These are phyloP conservation scores for Asclepias syriaca DNA, from an alignment of 257 asterid genomes.

Conservation along the genomic window DNA sequence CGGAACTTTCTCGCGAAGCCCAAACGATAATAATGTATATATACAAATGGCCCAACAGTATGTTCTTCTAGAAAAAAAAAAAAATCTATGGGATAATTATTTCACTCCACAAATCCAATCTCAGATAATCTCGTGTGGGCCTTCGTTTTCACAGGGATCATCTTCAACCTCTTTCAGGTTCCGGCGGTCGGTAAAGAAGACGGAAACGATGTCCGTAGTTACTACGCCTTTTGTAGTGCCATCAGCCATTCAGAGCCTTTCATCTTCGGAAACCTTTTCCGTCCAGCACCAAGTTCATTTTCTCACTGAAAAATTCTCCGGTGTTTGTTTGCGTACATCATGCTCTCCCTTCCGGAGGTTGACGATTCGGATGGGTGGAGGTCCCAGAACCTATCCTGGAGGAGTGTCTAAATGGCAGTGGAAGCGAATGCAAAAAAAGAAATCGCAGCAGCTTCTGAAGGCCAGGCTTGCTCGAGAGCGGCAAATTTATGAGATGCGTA, in stretches of 20 bases:
- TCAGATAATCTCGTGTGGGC: background rate
- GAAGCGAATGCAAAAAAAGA: slow-evolving; percentile 92
- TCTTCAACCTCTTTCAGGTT: slow-evolving; percentile 4
- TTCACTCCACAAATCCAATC: background rate
- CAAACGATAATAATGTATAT: background rate
- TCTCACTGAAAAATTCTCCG: slow-evolving; percentile 36
- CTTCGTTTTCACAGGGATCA: background rate
- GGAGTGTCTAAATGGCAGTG: slow-evolving; percentile 98
- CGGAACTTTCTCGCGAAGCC: background rate
- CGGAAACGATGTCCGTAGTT: slow-evolving; percentile 33
- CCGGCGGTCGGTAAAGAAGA: background rate
- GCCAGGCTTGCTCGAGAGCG: slow-evolving; percentile 89
- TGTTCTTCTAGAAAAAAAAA: background rate
- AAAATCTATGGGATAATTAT: background rate
- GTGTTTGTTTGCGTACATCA: slow-evolving; percentile 34
- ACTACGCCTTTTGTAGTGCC: slow-evolving; percentile 33
- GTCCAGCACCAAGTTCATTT: slow-evolving; percentile 19
- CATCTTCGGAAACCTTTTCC: slow-evolving; percentile 39
- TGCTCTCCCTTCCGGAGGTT: slow-evolving; percentile 27
- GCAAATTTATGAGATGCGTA: slow-evolving; percentile 88
- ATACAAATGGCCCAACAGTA: background rate
- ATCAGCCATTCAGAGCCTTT: slow-evolving; percentile 27
- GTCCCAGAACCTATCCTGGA: slow-evolving; percentile 95
- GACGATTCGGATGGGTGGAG: slow-evolving; percentile 92
- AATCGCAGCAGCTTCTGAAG: slow-evolving; percentile 75